Percentiles rank a stretch among this genome's conserved stretches.
Evolutionary conservation across 768 basidiomycete species (phyloP).

Genomic region (Leccinum variicolor): DNA sequence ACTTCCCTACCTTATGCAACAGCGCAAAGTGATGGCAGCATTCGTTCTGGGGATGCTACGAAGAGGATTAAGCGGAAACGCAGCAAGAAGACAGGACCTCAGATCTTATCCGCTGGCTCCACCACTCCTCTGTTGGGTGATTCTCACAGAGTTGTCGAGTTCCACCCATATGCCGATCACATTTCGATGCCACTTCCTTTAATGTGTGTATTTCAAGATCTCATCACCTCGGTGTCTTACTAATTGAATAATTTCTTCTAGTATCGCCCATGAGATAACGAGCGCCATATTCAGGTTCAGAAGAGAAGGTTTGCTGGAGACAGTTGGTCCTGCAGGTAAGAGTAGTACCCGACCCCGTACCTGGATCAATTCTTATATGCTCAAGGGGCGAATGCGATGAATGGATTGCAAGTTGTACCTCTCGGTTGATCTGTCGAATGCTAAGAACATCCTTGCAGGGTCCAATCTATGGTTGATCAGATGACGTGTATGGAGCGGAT

Average conservation of each 20-base stretch:
- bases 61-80: conserved; percentile 71
- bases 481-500: conserved; percentile 88
- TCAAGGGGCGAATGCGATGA: conserved; percentile 75
- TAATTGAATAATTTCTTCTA: conserved; percentile 23
- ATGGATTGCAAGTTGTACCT: conserved; percentile 46
- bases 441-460: conserved; percentile 37
- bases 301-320: conserved; percentile 79
- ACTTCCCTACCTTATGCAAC: conserved; percentile 42
- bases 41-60: conserved; percentile 45
- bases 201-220: conserved; percentile 44
- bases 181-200: conserved; percentile 79
- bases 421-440: background rate
- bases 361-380: background rate
- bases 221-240: background rate
- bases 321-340: conserved; percentile 83
- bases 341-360: background rate
- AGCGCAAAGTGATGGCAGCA: conserved; percentile 29
- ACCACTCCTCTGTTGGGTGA: conserved; percentile 63
- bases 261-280: conserved; percentile 80
- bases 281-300: conserved; percentile 69
- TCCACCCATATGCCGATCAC: conserved; percentile 53
- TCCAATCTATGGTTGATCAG: conserved; percentile 82
- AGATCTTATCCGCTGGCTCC: conserved; percentile 26
- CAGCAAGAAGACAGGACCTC: conserved; percentile 50
- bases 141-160: conserved; percentile 55